phyloP scores from a whole-genome alignment of 495 filamentous ascomycete species.

The Talaromyces stipitatus region DNA sequence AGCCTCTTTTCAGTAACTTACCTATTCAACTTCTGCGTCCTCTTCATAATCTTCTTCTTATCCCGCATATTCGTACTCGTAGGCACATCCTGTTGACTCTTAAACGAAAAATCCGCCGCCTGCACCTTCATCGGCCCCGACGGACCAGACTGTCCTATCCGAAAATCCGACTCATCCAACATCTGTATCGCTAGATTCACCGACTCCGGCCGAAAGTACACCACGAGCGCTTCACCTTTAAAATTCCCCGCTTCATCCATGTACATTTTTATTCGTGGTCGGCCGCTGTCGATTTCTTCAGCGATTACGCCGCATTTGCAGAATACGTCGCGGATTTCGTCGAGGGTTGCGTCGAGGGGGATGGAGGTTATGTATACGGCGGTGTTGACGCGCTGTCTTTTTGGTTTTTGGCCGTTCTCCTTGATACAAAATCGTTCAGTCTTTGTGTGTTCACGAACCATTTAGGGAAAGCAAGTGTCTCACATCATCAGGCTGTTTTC shows the following conservation, averaged over 20 bases:
- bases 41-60: constrained; percentile 80
- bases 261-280: constrained; percentile 90
- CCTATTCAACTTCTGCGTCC: constrained; percentile 77
- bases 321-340: constrained; percentile 79
- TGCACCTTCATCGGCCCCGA: constrained; percentile 70
- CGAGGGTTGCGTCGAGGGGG: constrained; percentile 64
- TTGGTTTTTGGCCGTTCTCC: constrained; percentile 43
- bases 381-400: constrained; percentile 69
- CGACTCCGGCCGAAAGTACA: constrained; percentile 89
- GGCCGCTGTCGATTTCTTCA: constrained; percentile 79
- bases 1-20: constrained; percentile 17
- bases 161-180: constrained; percentile 83
- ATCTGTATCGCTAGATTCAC: constrained; percentile 85
- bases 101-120: constrained; percentile 82
- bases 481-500: constrained; percentile 55
- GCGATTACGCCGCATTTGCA: constrained; percentile 87
- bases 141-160: constrained; percentile 47
- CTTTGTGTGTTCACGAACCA: constrained; percentile 2
- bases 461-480: constrained; percentile 18
- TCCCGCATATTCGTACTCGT: constrained; percentile 49
- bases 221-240: constrained; percentile 88
- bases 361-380: constrained; percentile 87
- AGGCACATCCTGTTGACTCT: constrained; percentile 55
- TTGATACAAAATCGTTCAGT: constrained; percentile 10
- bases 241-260: constrained; percentile 70